These are phyloP conservation scores for Candolleomyces aberdarensis DNA, from an alignment of 768 basidiomycete species.

Conservation along the genomic window DNA sequence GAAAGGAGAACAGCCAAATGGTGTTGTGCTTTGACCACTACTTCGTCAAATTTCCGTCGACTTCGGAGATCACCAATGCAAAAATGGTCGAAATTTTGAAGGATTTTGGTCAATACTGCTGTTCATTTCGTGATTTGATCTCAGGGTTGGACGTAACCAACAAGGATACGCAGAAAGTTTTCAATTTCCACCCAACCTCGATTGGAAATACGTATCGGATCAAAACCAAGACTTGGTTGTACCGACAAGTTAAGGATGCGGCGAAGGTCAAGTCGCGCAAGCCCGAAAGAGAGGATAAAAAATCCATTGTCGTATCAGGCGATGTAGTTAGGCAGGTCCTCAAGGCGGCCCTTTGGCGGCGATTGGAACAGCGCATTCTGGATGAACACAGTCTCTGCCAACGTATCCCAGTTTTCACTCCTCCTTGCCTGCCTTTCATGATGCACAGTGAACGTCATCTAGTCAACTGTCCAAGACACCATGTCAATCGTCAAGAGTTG, in stretches of 20 bases:
- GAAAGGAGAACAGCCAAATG: conserved; percentile 27
- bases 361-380: conserved; percentile 6
- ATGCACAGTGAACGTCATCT: conserved; percentile 14
- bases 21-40: conserved; percentile 43
- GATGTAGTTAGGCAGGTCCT: neutral
- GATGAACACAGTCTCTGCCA: conserved; percentile 8
- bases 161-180: conserved; percentile 25
- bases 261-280: neutral
- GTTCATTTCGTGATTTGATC: conserved; percentile 26
- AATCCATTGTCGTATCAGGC: neutral
- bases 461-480: conserved; percentile 15
- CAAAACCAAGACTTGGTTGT: conserved; percentile 8
- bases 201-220: conserved; percentile 27
- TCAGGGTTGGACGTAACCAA: conserved; percentile 25
- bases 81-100: conserved; percentile 26
- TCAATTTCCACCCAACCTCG: conserved; percentile 24
- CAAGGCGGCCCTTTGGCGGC: neutral
- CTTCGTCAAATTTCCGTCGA: conserved; percentile 26
- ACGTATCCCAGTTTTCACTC: conserved; percentile 11
- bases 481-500: conserved; percentile 7
- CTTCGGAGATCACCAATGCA: conserved; percentile 19
- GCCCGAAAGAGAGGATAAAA: conserved; percentile 7
- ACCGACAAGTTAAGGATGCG: neutral
- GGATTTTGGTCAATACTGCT: conserved; percentile 32
- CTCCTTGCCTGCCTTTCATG: conserved; percentile 15